Evolutionary conservation across 2,329 filamentous ascomycete genomes (phyloP), one percentile per base, ranked within the genome.

Genomic region (Scytalidium sp.): DNA sequence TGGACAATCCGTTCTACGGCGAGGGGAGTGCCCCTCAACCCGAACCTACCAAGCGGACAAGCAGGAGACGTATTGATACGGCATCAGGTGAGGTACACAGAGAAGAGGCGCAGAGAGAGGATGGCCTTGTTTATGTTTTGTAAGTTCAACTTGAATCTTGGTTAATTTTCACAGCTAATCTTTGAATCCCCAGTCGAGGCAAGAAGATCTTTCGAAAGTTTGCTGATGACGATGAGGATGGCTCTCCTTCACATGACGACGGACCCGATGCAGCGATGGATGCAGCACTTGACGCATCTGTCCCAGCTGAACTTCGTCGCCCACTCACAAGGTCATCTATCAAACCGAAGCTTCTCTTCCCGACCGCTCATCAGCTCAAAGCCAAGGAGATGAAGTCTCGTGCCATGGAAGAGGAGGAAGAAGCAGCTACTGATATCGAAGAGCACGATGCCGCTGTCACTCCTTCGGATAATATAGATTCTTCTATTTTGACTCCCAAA

Each of bases 71-170:
- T 61, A 65, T 65, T 48, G 64, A 84, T 20, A 64, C 67, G 17
- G 75, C 83, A 56, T 71, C 50, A 52, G 81, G 83, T 40, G 79
- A 83, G 61, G 70, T 74, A 21, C 55, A 58, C 17, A 27, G 62
- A 21, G 61, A 65, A 57, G 71, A 79, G 2, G 80, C 88, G 6
- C 79, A 87, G 42, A 83, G 86, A 23, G 78, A 84, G 3, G 87
- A 93, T 65, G 89, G 89, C 52, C 78, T 90, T 63, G 73, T 91
- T 53, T 90, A 84, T 60, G 79, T 84, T 11, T 93, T 93, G 87
- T 91, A 77, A 79, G 87, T 84, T 40, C 42, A 45, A 27, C 11
- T n/a, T 22, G 45, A 27, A 13, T 15, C 36, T 10, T 19, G 22
- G 20, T 23, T 41, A 25, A 25, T 25, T 49, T 45, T 54, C 49